phyloP scores from a whole-genome alignment of 441 rosid species.

The Geranium incanum region DNA sequence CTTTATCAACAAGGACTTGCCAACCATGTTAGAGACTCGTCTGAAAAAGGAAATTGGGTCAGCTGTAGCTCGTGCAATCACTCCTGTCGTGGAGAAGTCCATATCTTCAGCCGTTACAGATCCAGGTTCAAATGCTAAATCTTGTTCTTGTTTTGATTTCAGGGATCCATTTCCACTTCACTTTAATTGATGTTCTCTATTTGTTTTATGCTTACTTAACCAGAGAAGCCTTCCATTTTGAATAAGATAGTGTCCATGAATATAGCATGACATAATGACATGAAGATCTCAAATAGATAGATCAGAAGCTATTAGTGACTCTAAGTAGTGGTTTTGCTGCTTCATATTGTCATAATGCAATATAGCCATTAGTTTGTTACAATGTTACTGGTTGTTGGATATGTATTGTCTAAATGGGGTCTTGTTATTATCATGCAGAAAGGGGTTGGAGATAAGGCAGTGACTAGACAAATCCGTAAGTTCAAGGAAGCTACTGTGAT shows the following conservation, averaged over 20 bases:
- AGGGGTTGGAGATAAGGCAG: constrained; percentile 67
- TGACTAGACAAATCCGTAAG: constrained; percentile 55
- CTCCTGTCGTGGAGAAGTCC: constrained; percentile 38
- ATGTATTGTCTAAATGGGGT: background rate
- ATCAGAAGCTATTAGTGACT: too few species aligned
- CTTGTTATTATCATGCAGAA: constrained; percentile 36
- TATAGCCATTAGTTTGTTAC: constrained; percentile 5
- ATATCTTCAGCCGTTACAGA: constrained; percentile 34
- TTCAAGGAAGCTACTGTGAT: constrained; percentile 62
- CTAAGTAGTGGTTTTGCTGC: background rate
- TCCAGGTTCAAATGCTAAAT: constrained; percentile 33
- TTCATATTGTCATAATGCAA: constrained; percentile 4
- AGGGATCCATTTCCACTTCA: too few species aligned
- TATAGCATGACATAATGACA: too few species aligned
- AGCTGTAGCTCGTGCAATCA: constrained; percentile 34
- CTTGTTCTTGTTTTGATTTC: background rate
- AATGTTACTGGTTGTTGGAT: background rate
- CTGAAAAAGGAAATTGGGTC: constrained; percentile 44
- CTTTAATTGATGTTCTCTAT: too few species aligned
- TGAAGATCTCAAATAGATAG: too few species aligned
- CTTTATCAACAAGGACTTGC: constrained; percentile 36
- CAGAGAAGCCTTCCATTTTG: too few species aligned
- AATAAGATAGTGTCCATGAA: too few species aligned
- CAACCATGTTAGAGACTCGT: constrained; percentile 34
- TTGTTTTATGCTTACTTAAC: background rate